Base-by-base conservation (phyloP, 257 asterid genomes). In the Nicotiana attenuata region DNA sequence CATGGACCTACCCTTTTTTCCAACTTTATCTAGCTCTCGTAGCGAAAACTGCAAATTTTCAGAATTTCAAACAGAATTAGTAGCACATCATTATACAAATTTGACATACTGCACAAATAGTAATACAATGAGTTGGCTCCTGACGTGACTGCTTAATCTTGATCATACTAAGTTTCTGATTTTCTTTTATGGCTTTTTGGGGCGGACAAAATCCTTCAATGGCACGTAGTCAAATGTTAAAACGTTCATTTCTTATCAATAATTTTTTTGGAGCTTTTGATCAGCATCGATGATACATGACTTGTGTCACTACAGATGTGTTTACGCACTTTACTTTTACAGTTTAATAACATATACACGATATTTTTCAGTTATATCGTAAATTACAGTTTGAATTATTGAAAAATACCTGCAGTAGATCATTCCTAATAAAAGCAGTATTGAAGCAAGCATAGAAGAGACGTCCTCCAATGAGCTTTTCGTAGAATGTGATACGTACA, bases 371-470 rank as follows among this genome's bases (percentile, higher is more conserved):
- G 20, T 13, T 66, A 66, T n/a, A n/a, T n/a, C n/a, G 29, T 28
- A 28, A 28, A n/a, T n/a, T 47, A 29, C 19, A 41, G 52, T 7
- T 28, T 24, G 15, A 10, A 7, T 22, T 24, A 2, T 17, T 10
- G 47, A 41, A 41, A 41, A 41, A 7, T 81, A 92, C 98, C 94
- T 92, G 97, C 65, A 94, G 81, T 3, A 94, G 83, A 85, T 97
- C 90, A 80, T 90, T 86, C 2, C 87, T 88, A 78, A 94, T 91
- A 87, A 92, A 94, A 67, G 97, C 86, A 10, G 97, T 92, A 69
- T 94, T 94, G 89, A 94, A 94, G 90, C 97, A 92, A 5, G 87
- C 92, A 19, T 94, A 91, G 85, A 94, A 94, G 57, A 94, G 86
- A 20, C 97, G 93, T 60, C 97, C 95, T 57, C 98, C 97, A 6